These are phyloP conservation scores for Maudiozyma bulderi DNA, from an alignment of 805 yeast species.

Conservation along the genomic window DNA sequence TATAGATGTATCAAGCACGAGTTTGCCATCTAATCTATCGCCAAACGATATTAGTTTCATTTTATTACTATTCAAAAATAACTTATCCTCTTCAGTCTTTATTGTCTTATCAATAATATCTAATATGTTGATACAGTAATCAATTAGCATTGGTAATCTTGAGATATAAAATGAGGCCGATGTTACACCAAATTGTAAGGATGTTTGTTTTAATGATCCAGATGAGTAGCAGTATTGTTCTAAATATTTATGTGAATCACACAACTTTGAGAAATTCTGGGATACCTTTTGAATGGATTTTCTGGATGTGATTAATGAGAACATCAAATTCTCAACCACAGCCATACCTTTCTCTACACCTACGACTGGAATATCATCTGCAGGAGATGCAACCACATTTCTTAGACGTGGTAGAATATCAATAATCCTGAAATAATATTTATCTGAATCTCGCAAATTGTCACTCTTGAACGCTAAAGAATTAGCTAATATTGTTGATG, in stretches of 20 bases:
- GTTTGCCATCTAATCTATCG: conserved; percentile 5
- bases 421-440: conserved; percentile 55
- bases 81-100: conserved; percentile 5
- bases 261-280: conserved; percentile 12
- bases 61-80: conserved; percentile 13
- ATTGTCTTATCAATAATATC: conserved; percentile 4
- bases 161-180: conserved; percentile 11
- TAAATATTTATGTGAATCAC: conserved; percentile 12
- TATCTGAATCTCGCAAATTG: conserved; percentile 37
- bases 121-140: conserved; percentile 23
- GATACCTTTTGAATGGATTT: conserved; percentile 33
- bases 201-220: conserved; percentile 12
- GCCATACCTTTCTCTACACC: conserved; percentile 74
- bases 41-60: conserved; percentile 9
- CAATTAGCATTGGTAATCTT: conserved; percentile 31
- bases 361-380: conserved; percentile 60
- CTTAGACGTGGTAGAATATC: conserved; percentile 78
- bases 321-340: conserved; percentile 60
- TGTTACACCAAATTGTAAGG: conserved; percentile 7
- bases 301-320: conserved; percentile 45
- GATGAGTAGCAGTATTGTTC: conserved; percentile 15
- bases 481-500: conserved; percentile 52
- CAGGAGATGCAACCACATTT: conserved; percentile 47
- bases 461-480: conserved; percentile 37
- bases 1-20: conserved; percentile 12